Evolutionary conservation across 1,284 basidiomycete genomes (phyloP), one percentile per base, ranked within the genome.

Genomic region (Phlebopus sp.): DNA sequence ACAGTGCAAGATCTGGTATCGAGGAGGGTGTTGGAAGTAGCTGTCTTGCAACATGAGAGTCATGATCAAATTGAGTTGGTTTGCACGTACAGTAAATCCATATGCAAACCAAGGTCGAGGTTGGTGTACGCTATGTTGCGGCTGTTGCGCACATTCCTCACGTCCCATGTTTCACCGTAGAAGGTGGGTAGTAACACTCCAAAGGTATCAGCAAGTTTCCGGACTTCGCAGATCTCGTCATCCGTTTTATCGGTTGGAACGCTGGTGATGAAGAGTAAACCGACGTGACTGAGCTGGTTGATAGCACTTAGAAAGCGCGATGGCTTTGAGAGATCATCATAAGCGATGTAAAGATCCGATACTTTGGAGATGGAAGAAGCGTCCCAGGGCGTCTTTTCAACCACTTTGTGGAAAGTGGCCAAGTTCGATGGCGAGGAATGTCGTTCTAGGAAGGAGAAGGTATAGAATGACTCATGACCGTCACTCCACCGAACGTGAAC

Each of bases 41-140:
- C 91, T 93, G 56, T 14, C 40, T 10, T 36, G 50, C 27, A 19
- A n/a, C 25, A 32, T 52, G 41, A 50, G 46, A 47, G 38, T 14
- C 14, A 1, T 40, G n/a, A 19, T 36, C 11, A 25, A 44, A 39
- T 21, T 19, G 27, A 35, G 21, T 9, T 27, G 14, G 19, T 7
- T 4, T 38, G 3, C 14, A 75, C 90, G 55, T 58, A 95, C 91
- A 90, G 68, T 0, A 97, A 71, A 69, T 98, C 95, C 88, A 94
- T 93, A 63, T 98, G 96, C 17, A 96, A 66, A 0, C 89, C 94
- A 2, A 99, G 75, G 58, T 92, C 81, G 15, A 97, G 74, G 65
- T 93, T 88, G 5, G 96, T 99, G 66, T 97, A 97, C 2, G 96
- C 96, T 52, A 99, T 92, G 68, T 99, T 99, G 56, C 79, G 82